phyloP scores from a whole-genome alignment of 768 basidiomycete species.

The Sporobolomyces roseus region DNA sequence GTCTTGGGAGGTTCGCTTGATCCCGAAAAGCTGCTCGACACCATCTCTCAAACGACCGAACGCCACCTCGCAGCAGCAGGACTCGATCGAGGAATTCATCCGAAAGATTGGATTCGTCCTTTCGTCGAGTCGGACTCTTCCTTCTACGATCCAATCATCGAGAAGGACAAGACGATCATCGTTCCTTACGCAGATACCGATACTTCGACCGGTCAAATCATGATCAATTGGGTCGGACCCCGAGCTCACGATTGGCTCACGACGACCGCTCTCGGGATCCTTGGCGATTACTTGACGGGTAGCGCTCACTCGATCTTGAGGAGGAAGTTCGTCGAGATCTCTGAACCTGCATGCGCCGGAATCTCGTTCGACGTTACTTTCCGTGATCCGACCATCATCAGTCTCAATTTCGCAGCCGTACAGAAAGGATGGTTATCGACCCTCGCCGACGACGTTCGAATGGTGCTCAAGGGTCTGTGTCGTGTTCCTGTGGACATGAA shows the following conservation, averaged over 20 bases:
- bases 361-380: conserved; percentile 75
- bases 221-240: conserved; percentile 74
- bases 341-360: conserved; percentile 66
- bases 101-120: conserved; percentile 81
- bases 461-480: conserved; percentile 65
- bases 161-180: conserved; percentile 57
- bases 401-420: conserved; percentile 73
- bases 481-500: conserved; percentile 78
- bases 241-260: conserved; percentile 55
- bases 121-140: conserved; percentile 83
- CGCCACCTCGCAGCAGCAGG: conserved; percentile 71
- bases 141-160: conserved; percentile 53
- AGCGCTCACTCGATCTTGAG: conserved; percentile 49
- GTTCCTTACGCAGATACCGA: conserved; percentile 95
- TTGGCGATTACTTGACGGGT: conserved; percentile 80
- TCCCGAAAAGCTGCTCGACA: conserved; percentile 68
- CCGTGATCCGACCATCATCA: conserved; percentile 65
- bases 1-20: conserved; percentile 73
- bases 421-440: conserved; percentile 68
- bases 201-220: conserved; percentile 64
- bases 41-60: conserved; percentile 69
- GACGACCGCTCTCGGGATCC: conserved; percentile 74
- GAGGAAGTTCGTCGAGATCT: conserved; percentile 85
- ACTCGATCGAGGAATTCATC: conserved; percentile 62
- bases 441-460: conserved; percentile 64